Conservation (phyloP, 2,329 filamentous ascomycete genomes). For the Penicillium brevicompactum region DNA sequence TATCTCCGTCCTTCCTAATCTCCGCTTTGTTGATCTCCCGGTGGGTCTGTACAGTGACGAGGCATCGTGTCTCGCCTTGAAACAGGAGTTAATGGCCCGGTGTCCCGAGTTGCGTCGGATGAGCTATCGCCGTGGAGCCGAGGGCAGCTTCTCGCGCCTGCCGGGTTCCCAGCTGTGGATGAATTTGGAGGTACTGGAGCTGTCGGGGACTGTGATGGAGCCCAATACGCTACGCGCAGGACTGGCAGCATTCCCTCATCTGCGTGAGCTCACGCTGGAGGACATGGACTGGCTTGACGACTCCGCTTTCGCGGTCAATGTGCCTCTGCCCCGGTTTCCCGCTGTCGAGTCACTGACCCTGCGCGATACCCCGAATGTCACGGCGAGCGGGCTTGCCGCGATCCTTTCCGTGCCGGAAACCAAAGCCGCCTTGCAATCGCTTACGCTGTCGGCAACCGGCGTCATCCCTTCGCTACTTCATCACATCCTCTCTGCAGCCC, state of each 20-base stretch:
- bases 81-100: conserved; percentile 79
- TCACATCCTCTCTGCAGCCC: conserved; percentile 44
- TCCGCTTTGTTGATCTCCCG: conserved; percentile 88
- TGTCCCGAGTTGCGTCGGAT: conserved; percentile 87
- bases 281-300: conserved; percentile 73
- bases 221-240: conserved; percentile 63
- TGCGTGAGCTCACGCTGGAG: conserved; percentile 75
- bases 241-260: conserved; percentile 64
- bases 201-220: conserved; percentile 42
- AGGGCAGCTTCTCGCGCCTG: conserved; percentile 73
- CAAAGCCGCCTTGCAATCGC: conserved; percentile 62
- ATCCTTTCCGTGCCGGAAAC: conserved; percentile 67
- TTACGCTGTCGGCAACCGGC: conserved; percentile 73
- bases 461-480: conserved; percentile 52
- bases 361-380: conserved; percentile 71
- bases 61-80: conserved; percentile 69
- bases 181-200: conserved; percentile 45
- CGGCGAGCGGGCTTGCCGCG: conserved; percentile 67
- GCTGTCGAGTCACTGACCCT: conserved; percentile 73
- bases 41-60: conserved; percentile 87
- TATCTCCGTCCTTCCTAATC: conserved; percentile 79
- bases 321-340: conserved; percentile 71
- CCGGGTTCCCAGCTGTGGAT: conserved; percentile 54
- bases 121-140: conserved; percentile 77
- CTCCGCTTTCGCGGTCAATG: conserved; percentile 68